Base-by-base conservation (phyloP, 495 filamentous ascomycete genomes). In the Poronia punctata region DNA sequence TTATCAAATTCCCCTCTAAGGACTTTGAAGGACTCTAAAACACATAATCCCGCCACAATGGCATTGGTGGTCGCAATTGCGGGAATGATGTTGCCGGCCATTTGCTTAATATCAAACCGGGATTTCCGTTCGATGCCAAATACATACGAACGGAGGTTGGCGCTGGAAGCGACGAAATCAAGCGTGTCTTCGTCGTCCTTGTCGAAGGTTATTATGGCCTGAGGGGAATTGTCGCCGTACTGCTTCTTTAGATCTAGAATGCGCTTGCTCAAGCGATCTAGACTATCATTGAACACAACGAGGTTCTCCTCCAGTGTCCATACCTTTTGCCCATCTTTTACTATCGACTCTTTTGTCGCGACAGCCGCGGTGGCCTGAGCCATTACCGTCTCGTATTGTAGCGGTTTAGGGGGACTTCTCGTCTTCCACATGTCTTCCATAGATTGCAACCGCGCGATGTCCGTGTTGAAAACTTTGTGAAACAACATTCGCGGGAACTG, bases 41-140 rank as follows among this genome's bases (percentile, higher is more conserved):
- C 92, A 57, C 88, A 97, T 17, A 99, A 72, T 10, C 86, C 82
- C 9, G 92, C 92, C 4, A 89, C 92, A 62, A 97, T 93, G 9
- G 93, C 92, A 58, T 99, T 99, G 0, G 92, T 96, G 0, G 92
- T 99, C 1, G 92, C 92, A 59, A 99, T 99, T 3, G 92, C 93
- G 0, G 92, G 92, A 40, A 99, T 97, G 53, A 99, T 99, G 52
- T 97, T 97, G 36, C 92, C 92, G 17, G 92, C 92, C 88, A 97
- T 99, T 64, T 97, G 87, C 59, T 99, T 99, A 50, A 90, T 89
- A 56, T 96, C 88, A 46, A 96, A 99, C 38, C 95, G 88, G 5
- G 88, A 94, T 53, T 84, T 86, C 6, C 68, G 61, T 46, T 92
- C 85, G 35, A 99, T 93, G 32, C 79, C 83, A 53, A 97, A 99